Percentiles rank a stretch among this genome's conserved stretches.
These are phyloP conservation scores for Nicotiana paniculata DNA, from an alignment of 257 asterid species.

Conservation along the genomic window DNA sequence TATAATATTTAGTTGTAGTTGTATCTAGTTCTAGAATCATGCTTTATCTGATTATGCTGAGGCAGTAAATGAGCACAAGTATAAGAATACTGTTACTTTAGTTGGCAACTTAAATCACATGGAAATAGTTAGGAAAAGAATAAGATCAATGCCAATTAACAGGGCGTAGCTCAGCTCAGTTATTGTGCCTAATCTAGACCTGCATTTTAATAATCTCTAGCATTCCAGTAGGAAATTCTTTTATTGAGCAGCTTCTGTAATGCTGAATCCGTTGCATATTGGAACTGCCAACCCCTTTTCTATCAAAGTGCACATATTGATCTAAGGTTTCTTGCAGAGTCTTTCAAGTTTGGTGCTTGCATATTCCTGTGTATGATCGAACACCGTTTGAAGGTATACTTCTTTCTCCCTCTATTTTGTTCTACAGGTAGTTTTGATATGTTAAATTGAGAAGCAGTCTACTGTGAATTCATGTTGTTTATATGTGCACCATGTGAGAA, in stretches of 20 bases:
- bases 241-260: too few relatives aligned
- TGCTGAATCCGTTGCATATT: too few relatives aligned
- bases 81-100: not conserved
- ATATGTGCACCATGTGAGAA: not conserved
- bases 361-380: slow-evolving; percentile 81
- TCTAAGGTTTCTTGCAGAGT: slow-evolving; percentile 49
- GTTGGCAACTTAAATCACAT: too few relatives aligned
- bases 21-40: not conserved
- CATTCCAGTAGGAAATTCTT: too few relatives aligned
- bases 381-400: slow-evolving; percentile 74
- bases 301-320: too few relatives aligned
- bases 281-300: too few relatives aligned
- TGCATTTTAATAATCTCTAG: too few relatives aligned
- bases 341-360: slow-evolving; percentile 89
- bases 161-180: too few relatives aligned
- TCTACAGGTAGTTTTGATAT: not conserved
- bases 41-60: not conserved
- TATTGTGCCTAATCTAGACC: too few relatives aligned
- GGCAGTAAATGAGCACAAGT: not conserved
- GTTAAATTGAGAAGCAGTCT: not conserved
- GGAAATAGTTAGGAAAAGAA: too few relatives aligned
- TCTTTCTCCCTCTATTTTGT: slow-evolving; percentile 7
- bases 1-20: not conserved
- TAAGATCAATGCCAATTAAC: too few relatives aligned
- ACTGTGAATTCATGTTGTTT: not conserved